Base-by-base conservation (phyloP, 2,329 filamentous ascomycete genomes). In the Hawksworthiomyces lignivorus region DNA sequence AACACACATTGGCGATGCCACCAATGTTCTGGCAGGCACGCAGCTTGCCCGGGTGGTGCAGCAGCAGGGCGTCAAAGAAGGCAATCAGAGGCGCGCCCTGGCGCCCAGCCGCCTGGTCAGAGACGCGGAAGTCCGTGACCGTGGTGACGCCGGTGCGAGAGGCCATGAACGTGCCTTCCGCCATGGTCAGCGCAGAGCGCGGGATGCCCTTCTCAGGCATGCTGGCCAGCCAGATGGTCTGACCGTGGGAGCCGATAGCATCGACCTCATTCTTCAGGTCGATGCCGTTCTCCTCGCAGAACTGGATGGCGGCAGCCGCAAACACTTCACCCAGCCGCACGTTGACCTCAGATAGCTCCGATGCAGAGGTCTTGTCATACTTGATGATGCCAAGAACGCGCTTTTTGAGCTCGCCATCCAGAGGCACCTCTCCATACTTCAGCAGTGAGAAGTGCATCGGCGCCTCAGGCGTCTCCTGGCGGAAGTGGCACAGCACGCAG, bases 11-110 rank as follows among this genome's bases (percentile, higher is more conserved):
- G 22, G 70, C 72, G 31, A 80, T 76, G 24, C 75, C 74, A 38
- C 73, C 73, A 41, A 80, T 78, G 51, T 79, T 78, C 52, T 80
- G 72, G 54, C 74, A 78, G 3, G 71, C 73, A 20, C 76, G 68
- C 7, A 76, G 59, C 55, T 75, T 77, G 4, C 58, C 70, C 0
- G 74, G 69, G 50, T 80, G 72, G 48, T 73, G 70, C 15, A 80
- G 62, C 9, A 78, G 51, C 4, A 77, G 59, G 1, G 68, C 65
- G 48, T 80, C 73, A 50, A 80, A 73, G 49, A 79, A 75, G 17
- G 68, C 72, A 43, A 75, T 71, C 14, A 78, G 62, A 1, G 75
- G 72, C 2, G 73, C 70, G 4, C 71, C 72, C 52, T 76, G 73
- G 31, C 71, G 63, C 5, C 71, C 70, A n/a, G 66, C 68, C 5